Evolutionary conservation across 164 flowering plant genomes (phyloP).

Genomic region (Malania oleifera): DNA sequence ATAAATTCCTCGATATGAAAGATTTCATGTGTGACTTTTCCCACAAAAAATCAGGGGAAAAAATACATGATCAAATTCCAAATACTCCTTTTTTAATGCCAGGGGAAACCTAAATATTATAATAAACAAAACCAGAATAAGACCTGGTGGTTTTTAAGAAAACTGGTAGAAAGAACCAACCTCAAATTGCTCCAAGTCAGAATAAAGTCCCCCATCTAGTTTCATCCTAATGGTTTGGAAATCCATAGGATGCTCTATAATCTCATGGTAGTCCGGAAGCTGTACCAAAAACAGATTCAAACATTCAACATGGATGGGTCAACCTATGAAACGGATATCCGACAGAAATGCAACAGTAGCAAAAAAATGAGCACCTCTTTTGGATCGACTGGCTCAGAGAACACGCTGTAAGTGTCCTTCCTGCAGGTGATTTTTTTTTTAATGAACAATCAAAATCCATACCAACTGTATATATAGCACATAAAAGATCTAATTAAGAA

Average conservation of each 20-base stretch:
- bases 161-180: too few species aligned
- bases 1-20: too few species aligned
- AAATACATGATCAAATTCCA: too few species aligned
- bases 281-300: constrained; percentile 24
- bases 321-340: neutral
- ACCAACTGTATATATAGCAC: neutral
- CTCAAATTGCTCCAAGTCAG: constrained; percentile 81
- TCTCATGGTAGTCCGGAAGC: constrained; percentile 91
- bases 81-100: too few species aligned
- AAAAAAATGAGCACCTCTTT: constrained; percentile 61
- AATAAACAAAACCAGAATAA: too few species aligned
- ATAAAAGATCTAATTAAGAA: constrained; percentile 13
- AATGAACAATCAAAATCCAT: constrained; percentile 7
- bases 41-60: too few species aligned
- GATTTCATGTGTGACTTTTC: too few species aligned
- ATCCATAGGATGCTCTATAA: constrained; percentile 86
- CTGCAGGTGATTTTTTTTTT: constrained; percentile 37
- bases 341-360: constrained; percentile 1
- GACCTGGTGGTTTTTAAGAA: too few species aligned
- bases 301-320: neutral
- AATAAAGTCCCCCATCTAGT: constrained; percentile 48
- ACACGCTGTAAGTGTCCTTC: constrained; percentile 88
- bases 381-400: constrained; percentile 94
- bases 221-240: constrained; percentile 79
- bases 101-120: too few species aligned